phyloP scores from a whole-genome alignment of 331 rosid genomes.

The Quercus tomentella region DNA sequence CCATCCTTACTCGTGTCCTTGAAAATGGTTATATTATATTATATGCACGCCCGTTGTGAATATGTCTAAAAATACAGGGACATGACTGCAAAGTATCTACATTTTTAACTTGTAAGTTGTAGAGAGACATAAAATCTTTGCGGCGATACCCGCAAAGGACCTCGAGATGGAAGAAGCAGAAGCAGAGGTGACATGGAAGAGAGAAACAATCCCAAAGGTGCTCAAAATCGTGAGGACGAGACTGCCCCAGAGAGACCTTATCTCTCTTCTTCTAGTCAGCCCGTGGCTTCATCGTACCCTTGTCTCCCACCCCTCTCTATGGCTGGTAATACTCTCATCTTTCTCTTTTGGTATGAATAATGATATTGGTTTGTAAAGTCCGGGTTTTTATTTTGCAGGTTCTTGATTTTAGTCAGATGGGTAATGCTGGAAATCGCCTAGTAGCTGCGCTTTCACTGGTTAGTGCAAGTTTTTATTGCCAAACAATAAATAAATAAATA shows the following conservation, averaged over 20 bases:
- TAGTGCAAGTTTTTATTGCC: conserved; percentile 3
- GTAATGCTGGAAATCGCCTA: conserved; percentile 73
- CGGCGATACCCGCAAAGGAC: not conserved
- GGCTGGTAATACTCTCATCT: conserved; percentile 46
- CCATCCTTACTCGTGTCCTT: no score
- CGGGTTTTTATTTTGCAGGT: conserved; percentile 24
- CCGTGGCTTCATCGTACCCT: conserved; percentile 63
- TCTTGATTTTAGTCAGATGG: conserved; percentile 66
- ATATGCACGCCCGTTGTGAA: no score
- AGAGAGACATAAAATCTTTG: not conserved
- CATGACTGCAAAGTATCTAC: no score
- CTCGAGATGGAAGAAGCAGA: conserved; percentile 32
- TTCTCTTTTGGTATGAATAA: not conserved
- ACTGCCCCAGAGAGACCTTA: conserved; percentile 48
- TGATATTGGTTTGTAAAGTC: not conserved
- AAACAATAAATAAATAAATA: not conserved
- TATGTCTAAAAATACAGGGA: no score
- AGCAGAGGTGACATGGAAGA: conserved; percentile 42
- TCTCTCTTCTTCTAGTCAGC: conserved; percentile 56
- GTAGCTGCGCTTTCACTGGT: conserved; percentile 75
- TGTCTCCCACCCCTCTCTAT: conserved; percentile 50
- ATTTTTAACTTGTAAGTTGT: not conserved
- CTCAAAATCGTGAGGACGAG: conserved; percentile 51
- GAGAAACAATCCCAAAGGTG: conserved; percentile 66
- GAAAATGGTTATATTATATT: no score